Percentiles rank a stretch among this genome's conserved stretches.
Evolutionary conservation across 1,139 yeast species (phyloP).

Genomic region (Suhomyces ambrosiae): DNA sequence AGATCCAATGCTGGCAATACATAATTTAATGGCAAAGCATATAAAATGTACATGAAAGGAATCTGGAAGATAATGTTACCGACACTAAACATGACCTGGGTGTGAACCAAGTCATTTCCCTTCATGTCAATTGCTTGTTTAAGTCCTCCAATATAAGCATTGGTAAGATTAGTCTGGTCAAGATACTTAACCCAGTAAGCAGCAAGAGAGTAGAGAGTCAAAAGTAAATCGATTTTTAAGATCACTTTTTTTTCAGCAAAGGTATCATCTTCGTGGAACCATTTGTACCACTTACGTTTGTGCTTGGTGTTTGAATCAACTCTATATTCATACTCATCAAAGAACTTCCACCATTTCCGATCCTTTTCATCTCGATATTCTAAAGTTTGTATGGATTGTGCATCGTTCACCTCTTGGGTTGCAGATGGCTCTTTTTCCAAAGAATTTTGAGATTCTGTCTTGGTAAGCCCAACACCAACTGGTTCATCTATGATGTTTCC

Average conservation of each 20-base stretch:
- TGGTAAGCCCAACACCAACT: conserved; percentile 12
- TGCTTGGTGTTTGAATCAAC: conserved; percentile 35
- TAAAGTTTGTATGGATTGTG: conserved; percentile 7
- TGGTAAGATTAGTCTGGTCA: conserved; percentile 61
- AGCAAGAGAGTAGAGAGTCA: conserved; percentile 61
- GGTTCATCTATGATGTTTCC: conserved; percentile 5
- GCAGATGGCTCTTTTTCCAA: conserved; percentile 7
- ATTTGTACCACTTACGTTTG: conserved; percentile 58
- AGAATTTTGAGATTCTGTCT: conserved; percentile 14
- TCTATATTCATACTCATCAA: conserved; percentile 64
- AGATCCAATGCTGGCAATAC: conserved; percentile 61
- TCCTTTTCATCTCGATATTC: conserved; percentile 66
- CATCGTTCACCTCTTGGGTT: conserved; percentile 3
- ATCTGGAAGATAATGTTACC: conserved; percentile 62
- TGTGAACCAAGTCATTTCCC: conserved; percentile 67
- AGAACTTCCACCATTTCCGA: conserved; percentile 65
- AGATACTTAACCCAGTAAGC: conserved; percentile 73
- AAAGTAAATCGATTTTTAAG: conserved; percentile 60
- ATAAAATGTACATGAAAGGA: conserved; percentile 48
- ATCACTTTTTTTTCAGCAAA: conserved; percentile 57
- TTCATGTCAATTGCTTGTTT: conserved; percentile 58
- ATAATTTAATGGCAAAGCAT: conserved; percentile 54
- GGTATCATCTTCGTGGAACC: conserved; percentile 64
- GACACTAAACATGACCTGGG: conserved; percentile 58
- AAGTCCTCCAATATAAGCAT: conserved; percentile 73